Evolutionary conservation across 306 rosid genomes (phyloP), one percentile per base, ranked within the genome.

Genomic region (Alnus rubra): DNA sequence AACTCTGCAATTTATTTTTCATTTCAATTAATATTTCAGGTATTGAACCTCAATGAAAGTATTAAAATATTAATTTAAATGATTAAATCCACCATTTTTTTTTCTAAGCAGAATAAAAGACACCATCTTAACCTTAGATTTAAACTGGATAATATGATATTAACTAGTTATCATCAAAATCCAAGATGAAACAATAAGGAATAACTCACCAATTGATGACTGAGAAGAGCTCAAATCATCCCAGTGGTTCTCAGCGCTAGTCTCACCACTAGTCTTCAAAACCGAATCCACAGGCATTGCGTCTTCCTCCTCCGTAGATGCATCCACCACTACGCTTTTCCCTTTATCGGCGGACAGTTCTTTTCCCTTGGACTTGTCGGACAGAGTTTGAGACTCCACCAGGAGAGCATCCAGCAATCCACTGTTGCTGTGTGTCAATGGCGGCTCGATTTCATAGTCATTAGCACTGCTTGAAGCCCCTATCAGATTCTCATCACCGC

Each of bases 351-450:
- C 80, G 2, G 69, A 55, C 50, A 83, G 76, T 9, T 69, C 79
- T 37, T 79, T 76, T 70, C 75, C 80, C 68, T 81, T 87, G 8
- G 77, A 16, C 68, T 81, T 86, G 31, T 68, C 77, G 52, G 83
- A 84, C 56, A 83, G 76, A 16, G 60, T 82, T 67, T 62, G 78
- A 68, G 87, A 87, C 81, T 90, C 89, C 50, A 50, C 47, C 59
- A 90, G 77, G 9, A 92, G n/a, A 62, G 80, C 94, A 65, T 89
- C 92, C 80, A 92, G 81, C 42, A 92, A 76, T 10, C 96, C 96
- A 60, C 85, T 88, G 73, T 89, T 88, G 33, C 74, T 79, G 4
- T 56, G 82, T 3, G 76, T 67, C 13, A 69, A 45, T 15, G 77
- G 81, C 14, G 86, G 59, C 39, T 71, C 83, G n/a, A 75, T 53